Conservation (phyloP, 1,284 basidiomycete species). For the Malassezia equina region DNA sequence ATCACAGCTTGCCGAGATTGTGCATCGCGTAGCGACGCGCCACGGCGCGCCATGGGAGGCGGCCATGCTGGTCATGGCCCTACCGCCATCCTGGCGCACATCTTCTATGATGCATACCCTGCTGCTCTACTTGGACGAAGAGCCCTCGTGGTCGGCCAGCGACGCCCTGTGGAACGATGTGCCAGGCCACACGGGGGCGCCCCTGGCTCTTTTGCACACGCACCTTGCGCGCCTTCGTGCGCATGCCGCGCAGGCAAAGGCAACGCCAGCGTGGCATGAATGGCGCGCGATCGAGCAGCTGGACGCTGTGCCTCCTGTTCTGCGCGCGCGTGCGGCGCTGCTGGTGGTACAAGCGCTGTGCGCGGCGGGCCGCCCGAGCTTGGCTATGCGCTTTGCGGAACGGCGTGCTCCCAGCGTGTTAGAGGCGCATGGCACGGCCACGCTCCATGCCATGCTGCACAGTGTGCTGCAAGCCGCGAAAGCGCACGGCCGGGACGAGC, state of each 20-base stretch:
- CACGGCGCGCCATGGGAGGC: constrained; percentile 15
- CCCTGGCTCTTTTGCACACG: constrained; percentile 12
- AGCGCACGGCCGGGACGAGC: not conserved
- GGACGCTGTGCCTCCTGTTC: not conserved
- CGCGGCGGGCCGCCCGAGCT: not conserved
- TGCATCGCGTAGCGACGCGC: not conserved
- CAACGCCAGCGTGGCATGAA: not conserved
- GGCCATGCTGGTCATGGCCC: constrained; percentile 18
- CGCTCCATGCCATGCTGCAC: constrained; percentile 3
- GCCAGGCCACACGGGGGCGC: not conserved
- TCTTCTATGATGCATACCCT: constrained; percentile 24
- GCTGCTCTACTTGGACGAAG: constrained; percentile 19
- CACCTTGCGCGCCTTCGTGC: constrained; percentile 4
- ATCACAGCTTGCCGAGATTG: constrained; percentile 17
- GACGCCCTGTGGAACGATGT: not conserved
- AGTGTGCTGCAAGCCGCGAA: not conserved
- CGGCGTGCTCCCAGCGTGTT: not conserved
- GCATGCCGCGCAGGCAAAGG: not conserved
- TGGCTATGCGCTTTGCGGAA: constrained; percentile 6
- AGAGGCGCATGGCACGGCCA: not conserved
- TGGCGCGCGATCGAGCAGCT: not conserved
- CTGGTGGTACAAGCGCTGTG: not conserved
- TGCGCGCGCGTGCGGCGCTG: not conserved
- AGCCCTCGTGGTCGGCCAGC: not conserved
- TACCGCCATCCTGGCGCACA: constrained; percentile 17